A percentile compares a stretch with the other conserved stretches of the same genome.
Conservation (phyloP, 176 grass and related monocot genomes). For the Phoenix dactylifera region DNA sequence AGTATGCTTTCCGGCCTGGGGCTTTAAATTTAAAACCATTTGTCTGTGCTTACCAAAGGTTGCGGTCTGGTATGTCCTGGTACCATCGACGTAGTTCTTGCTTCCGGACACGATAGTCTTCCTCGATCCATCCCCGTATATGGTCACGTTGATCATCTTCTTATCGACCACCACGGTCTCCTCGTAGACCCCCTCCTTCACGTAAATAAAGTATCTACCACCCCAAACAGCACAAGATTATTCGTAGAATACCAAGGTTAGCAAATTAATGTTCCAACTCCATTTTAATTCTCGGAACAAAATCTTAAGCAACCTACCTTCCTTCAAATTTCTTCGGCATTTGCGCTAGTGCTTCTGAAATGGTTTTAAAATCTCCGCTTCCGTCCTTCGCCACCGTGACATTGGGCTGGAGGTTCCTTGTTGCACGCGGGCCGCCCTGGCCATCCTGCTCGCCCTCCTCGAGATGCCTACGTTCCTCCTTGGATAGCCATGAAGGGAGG, state of each 20-base stretch:
- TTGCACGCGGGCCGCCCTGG: too few relatives aligned
- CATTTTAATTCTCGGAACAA: too few relatives aligned
- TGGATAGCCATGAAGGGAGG: neutral
- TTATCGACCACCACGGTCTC: slow-evolving; percentile 48
- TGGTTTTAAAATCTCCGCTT: slow-evolving; percentile 11
- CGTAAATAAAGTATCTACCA: slow-evolving; percentile 51
- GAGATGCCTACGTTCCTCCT: neutral
- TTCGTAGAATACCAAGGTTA: too few relatives aligned
- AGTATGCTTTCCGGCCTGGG: too few relatives aligned
- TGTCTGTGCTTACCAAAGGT: slow-evolving; percentile 41
- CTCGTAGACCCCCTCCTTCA: slow-evolving; percentile 71
- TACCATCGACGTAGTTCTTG: slow-evolving; percentile 57
- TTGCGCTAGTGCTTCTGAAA: neutral
- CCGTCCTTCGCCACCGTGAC: slow-evolving; percentile 16
- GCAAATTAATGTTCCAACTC: too few relatives aligned
- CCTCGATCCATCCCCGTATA: slow-evolving; percentile 51
- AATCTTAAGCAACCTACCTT: neutral
- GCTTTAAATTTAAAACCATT: too few relatives aligned
- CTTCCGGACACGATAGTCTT: slow-evolving; percentile 58
- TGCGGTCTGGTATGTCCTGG: slow-evolving; percentile 68
- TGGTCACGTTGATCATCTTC: slow-evolving; percentile 40
- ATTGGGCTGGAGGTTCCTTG: neutral
- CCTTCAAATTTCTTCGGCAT: neutral
- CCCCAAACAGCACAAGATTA: too few relatives aligned
- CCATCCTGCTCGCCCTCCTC: too few relatives aligned